Percentiles rank a stretch among this genome's conserved stretches.
Evolutionary conservation across 257 asterid genomes (phyloP).

Genomic region (Gynochthodes officinalis): DNA sequence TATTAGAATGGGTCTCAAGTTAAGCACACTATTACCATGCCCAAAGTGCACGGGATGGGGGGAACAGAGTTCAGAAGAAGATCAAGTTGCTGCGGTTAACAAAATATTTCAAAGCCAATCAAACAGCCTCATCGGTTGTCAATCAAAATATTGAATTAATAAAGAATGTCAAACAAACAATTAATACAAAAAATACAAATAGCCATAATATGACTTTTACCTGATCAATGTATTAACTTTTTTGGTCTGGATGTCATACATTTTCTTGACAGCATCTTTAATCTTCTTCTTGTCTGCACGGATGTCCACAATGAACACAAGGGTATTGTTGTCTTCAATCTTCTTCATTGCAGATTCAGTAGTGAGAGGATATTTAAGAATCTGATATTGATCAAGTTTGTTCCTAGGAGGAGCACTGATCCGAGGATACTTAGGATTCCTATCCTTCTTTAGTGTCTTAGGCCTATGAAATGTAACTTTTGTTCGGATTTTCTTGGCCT

Average conservation of each 20-base stretch:
- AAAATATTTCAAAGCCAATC: background rate
- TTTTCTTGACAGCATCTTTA: conserved; percentile 37
- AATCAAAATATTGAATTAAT: background rate
- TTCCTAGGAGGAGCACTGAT: conserved; percentile 36
- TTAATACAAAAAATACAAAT: background rate
- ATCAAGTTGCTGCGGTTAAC: too few species aligned
- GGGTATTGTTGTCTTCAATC: conserved; percentile 39
- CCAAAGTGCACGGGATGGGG: background rate
- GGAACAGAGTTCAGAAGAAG: background rate
- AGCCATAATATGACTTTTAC: background rate
- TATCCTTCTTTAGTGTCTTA: conserved; percentile 33
- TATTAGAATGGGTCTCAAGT: background rate
- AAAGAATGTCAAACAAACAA: background rate
- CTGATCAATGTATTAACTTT: conserved; percentile 40
- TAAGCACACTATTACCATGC: background rate
- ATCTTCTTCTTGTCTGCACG: conserved; percentile 40
- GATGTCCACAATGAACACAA: conserved; percentile 36
- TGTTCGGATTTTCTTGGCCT: conserved; percentile 31
- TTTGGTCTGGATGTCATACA: conserved; percentile 40
- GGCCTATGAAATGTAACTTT: conserved; percentile 39
- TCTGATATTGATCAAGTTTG: conserved; percentile 36
- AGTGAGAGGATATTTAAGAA: conserved; percentile 36
- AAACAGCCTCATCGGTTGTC: background rate
- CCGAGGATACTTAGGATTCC: conserved; percentile 35
- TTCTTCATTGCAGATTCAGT: conserved; percentile 43